phyloP scores from a whole-genome alignment of 441 rosid species.

The Capsella rubella region DNA sequence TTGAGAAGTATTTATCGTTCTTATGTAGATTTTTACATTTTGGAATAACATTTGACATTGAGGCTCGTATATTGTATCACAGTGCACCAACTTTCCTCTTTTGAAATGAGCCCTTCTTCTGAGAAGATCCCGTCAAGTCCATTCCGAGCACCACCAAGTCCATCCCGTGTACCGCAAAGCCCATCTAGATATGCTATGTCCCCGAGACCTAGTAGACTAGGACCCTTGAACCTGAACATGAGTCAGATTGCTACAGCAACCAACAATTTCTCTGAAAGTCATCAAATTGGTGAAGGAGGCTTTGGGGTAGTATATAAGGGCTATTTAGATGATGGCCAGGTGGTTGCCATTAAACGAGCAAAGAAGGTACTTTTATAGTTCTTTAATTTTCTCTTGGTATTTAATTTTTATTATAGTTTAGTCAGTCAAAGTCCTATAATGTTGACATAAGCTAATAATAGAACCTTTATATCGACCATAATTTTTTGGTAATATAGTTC shows the following conservation, averaged over 20 bases:
- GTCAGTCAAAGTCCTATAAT: neutral
- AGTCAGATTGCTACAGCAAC: constrained; percentile 73
- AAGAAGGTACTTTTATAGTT: constrained; percentile 67
- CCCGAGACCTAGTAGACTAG: constrained; percentile 69
- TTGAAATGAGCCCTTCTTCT: constrained; percentile 57
- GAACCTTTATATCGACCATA: too few relatives aligned
- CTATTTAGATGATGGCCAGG: constrained; percentile 65
- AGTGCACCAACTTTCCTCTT: constrained; percentile 69
- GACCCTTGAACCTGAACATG: constrained; percentile 69
- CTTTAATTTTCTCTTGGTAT: constrained; percentile 17
- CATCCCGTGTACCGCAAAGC: constrained; percentile 81
- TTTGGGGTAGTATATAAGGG: constrained; percentile 91
- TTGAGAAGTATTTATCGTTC: too few relatives aligned
- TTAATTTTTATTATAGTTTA: constrained; percentile 1
- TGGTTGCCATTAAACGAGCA: constrained; percentile 96
- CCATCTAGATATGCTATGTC: constrained; percentile 82
- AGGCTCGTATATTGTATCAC: constrained; percentile 43
- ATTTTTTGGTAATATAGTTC: neutral
- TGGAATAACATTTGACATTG: too few relatives aligned
- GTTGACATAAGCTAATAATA: neutral
- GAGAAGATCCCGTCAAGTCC: constrained; percentile 62
- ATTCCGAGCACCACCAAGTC: constrained; percentile 56
- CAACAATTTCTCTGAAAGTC: constrained; percentile 64
- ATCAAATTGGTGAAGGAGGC: constrained; percentile 86
- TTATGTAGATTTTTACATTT: neutral